These are phyloP conservation scores for Chaetomiaceae sp. DNA, from an alignment of 2,329 filamentous ascomycete genomes.

Conservation along the genomic window DNA sequence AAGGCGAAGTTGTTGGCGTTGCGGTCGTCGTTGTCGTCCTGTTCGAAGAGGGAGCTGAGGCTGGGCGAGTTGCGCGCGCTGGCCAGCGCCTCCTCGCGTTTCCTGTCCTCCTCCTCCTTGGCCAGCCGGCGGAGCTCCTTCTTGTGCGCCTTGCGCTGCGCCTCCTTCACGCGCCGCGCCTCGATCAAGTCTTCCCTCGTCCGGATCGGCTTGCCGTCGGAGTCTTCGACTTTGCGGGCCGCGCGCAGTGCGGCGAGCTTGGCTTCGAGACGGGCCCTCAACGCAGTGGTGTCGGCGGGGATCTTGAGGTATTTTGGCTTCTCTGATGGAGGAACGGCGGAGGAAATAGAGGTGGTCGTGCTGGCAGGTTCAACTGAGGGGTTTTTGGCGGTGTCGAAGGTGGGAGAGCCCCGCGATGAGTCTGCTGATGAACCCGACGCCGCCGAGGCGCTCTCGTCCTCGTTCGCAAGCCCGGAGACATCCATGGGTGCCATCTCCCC, in stretches of 20 bases:
- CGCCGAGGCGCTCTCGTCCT: conserved; percentile 36
- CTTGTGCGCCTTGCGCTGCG: conserved; percentile 79
- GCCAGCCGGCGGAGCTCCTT: conserved; percentile 73
- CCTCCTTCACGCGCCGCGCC: conserved; percentile 77
- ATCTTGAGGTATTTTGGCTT: conserved; percentile 61
- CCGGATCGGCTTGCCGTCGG: conserved; percentile 72
- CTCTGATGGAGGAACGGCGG: conserved; percentile 52
- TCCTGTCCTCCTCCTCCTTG: conserved; percentile 70
- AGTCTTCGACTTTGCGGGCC: conserved; percentile 78
- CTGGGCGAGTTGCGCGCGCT: conserved; percentile 55
- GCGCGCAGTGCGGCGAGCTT: conserved; percentile 81
- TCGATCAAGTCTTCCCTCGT: conserved; percentile 92
- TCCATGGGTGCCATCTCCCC: conserved; percentile 40
- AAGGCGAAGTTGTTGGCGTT: conserved; percentile 70
- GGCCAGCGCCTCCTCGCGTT: conserved; percentile 55
- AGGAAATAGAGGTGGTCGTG: conserved; percentile 63
- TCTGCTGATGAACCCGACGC: conserved; percentile 33
- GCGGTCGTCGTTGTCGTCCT: conserved; percentile 42
- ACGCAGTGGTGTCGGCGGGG: conserved; percentile 64
- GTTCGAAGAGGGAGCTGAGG: conserved; percentile 49
- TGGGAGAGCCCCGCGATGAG: conserved; percentile 52
- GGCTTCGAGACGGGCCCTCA: conserved; percentile 72
- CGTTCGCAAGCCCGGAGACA: conserved; percentile 43
- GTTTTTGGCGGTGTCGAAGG: conserved; percentile 48
- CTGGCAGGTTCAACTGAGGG: conserved; percentile 44